Evolutionary conservation across 192 early-diverging fungal genomes (phyloP).

Genomic region (Phycomyces nitens): DNA sequence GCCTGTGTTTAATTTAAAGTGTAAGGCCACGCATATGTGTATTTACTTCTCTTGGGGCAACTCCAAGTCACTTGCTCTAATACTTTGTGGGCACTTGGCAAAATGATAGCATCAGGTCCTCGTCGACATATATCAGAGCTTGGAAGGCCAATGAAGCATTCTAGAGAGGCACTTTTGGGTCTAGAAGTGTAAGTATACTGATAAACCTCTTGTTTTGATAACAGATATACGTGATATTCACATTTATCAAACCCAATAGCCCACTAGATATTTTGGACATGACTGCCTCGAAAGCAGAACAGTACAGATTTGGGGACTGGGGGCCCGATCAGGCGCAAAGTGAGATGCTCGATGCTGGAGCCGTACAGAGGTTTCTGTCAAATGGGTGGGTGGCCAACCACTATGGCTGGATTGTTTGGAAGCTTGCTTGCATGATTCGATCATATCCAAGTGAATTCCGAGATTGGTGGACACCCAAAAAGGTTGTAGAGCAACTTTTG

Average conservation of each 20-base stretch:
- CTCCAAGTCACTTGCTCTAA: not conserved
- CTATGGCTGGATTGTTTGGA: slow-evolving; percentile 70
- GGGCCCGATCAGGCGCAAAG: slow-evolving; percentile 44
- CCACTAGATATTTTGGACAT: slow-evolving; percentile 28
- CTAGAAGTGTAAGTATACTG: slow-evolving; percentile 10
- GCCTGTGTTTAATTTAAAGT: slow-evolving; percentile 15
- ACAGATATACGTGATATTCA: not conserved
- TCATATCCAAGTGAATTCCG: slow-evolving; percentile 44
- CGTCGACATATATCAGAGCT: not conserved
- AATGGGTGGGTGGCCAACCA: slow-evolving; percentile 61
- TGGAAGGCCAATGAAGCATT: not conserved
- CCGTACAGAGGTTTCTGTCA: slow-evolving; percentile 26
- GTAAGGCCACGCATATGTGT: not conserved
- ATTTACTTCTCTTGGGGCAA: not conserved
- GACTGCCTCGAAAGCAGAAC: slow-evolving; percentile 23
- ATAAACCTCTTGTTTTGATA: not conserved
- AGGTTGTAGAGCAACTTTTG: slow-evolving; percentile 50
- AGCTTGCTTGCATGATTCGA: slow-evolving; percentile 58
- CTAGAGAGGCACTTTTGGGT: not conserved
- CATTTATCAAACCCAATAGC: slow-evolving; percentile 12
- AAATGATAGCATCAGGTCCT: not conserved
- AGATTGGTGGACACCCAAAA: slow-evolving; percentile 36
- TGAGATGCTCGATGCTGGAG: slow-evolving; percentile 42
- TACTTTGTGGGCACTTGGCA: not conserved
- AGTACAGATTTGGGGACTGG: slow-evolving; percentile 41